Percentiles rank a stretch among this genome's conserved stretches.
Evolutionary conservation across 306 rosid genomes (phyloP).

Genomic region (Pueraria montana): DNA sequence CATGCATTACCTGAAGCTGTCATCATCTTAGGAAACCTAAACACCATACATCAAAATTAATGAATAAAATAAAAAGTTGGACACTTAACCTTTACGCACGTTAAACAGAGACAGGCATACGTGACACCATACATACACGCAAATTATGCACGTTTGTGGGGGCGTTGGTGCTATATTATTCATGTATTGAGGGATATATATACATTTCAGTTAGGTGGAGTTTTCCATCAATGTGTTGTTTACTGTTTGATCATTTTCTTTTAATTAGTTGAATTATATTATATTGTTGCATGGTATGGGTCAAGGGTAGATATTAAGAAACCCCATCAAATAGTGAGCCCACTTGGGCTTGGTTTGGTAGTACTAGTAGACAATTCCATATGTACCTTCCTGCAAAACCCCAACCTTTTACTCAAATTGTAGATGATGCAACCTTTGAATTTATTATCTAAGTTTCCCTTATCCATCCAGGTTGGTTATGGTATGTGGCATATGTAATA

Average conservation of each 20-base stretch:
- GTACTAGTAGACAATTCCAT: constrained; percentile 34
- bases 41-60: constrained; percentile 16
- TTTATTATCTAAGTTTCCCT: constrained; percentile 3
- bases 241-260: background rate
- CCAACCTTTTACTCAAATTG: constrained; percentile 35
- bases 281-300: constrained; percentile 14
- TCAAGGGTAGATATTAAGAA: constrained; percentile 36
- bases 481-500: background rate
- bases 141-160: constrained; percentile 42
- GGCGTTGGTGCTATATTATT: constrained; percentile 26
- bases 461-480: constrained; percentile 28
- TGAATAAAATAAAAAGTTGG: constrained; percentile 29
- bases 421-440: constrained; percentile 35
- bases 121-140: constrained; percentile 45
- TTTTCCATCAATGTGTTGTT: constrained; percentile 42
- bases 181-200: constrained; percentile 16
- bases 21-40: constrained; percentile 42
- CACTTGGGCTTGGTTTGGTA: constrained; percentile 49
- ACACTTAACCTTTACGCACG: constrained; percentile 5
- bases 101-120: constrained; percentile 26
- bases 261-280: background rate
- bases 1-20: constrained; percentile 26
- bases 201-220: constrained; percentile 37
- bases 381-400: constrained; percentile 38
- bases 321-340: constrained; percentile 17